phyloP scores from a whole-genome alignment of 805 yeast species.

The Starmerella sirachaensis region DNA sequence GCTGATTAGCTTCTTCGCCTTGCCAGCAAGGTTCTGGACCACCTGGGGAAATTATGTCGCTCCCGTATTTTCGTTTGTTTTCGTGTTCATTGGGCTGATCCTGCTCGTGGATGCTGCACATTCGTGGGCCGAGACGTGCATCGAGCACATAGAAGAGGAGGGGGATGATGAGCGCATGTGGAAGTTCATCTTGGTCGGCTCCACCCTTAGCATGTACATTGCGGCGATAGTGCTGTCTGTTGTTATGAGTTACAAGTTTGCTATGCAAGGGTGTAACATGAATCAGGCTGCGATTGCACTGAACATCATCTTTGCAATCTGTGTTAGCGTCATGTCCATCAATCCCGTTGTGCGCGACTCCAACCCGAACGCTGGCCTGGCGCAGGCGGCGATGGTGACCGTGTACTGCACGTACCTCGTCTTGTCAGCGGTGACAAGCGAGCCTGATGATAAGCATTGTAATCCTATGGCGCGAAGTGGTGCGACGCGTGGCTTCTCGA shows the following conservation, averaged over 20 bases:
- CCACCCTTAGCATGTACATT: conserved; percentile 75
- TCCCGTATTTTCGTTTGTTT: conserved; percentile 68
- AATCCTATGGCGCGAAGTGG: conserved; percentile 82
- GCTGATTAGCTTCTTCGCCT: conserved; percentile 52
- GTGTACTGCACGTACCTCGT: conserved; percentile 84
- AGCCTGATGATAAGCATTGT: conserved; percentile 87
- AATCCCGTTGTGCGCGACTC: conserved; percentile 77
- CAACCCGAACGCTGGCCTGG: conserved; percentile 91
- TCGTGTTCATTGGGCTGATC: conserved; percentile 80
- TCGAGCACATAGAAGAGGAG: conserved; percentile 78
- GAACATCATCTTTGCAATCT: conserved; percentile 52
- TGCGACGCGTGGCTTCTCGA: conserved; percentile 82
- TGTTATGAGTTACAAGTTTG: conserved; percentile 72
- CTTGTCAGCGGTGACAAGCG: conserved; percentile 86
- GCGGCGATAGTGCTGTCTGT: conserved; percentile 61
- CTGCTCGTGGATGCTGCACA: conserved; percentile 93
- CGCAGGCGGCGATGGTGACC: conserved; percentile 93
- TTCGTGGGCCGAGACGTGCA: conserved; percentile 95
- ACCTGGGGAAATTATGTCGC: conserved; percentile 88
- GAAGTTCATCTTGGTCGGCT: conserved; percentile 71
- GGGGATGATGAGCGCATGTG: conserved; percentile 48
- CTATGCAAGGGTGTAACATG: conserved; percentile 71
- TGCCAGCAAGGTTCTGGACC: conserved; percentile 79
- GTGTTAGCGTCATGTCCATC: conserved; percentile 60
- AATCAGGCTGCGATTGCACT: conserved; percentile 76